Conservation (phyloP, 108 stramenopile species). For the Cyclostephanos tholiformis region DNA sequence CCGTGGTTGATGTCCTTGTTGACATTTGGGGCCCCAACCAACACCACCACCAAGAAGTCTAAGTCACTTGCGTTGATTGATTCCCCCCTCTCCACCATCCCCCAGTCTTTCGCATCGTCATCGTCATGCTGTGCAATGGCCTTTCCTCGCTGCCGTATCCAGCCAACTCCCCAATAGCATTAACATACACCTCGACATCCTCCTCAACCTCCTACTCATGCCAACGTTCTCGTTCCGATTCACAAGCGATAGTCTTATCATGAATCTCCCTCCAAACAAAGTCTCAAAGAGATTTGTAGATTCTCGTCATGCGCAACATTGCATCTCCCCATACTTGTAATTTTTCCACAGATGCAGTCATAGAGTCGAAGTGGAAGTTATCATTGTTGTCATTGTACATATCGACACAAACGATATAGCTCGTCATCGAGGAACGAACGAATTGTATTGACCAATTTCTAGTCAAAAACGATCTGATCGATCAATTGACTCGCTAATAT, state of each 20-base stretch:
- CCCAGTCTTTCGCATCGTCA: no score
- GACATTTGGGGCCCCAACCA: no score
- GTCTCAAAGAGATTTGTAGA: constrained; percentile 40
- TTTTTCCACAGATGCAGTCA: not conserved
- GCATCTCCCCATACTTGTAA: constrained; percentile 24
- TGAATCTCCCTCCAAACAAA: constrained; percentile 31
- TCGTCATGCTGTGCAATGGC: no score
- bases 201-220: not conserved
- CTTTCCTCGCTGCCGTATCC: not conserved
- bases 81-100: no score
- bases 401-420: constrained; percentile 6
- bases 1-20: no score
- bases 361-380: not conserved
- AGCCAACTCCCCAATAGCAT: no score
- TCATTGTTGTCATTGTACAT: not conserved
- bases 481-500: constrained; percentile 29
- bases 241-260: constrained; percentile 12
- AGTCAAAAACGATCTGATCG: constrained; percentile 27
- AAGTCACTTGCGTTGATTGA: no score
- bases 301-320: constrained; percentile 27
- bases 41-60: no score
- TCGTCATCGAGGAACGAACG: constrained; percentile 27
- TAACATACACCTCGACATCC: not conserved
- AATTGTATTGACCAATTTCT: constrained; percentile 14
- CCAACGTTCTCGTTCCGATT: not conserved